Base-by-base conservation (phyloP, 352 stramenopile genomes). In the Pseudoperonospora humuli region DNA sequence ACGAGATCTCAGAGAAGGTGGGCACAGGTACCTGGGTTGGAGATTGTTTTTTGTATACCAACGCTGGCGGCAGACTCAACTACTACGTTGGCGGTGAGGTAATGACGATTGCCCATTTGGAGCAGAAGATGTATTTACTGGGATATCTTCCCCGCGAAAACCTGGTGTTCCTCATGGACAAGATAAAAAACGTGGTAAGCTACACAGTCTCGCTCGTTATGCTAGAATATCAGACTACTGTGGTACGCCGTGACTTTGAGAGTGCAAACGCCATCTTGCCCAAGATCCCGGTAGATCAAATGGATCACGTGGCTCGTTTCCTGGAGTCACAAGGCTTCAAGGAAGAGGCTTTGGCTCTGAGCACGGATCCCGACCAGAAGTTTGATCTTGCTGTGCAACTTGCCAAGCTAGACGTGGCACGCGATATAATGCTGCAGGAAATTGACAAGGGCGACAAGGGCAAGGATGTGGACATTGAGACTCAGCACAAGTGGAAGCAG, bases 11-110 rank as follows among this genome's bases (percentile, higher is more conserved):
- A 6, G 96, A 99, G 50, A 96, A 78, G 38, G 92, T 98, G 29
- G 82, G 84, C 20, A 97, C 89, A 15, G 97, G 95, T 42, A 87
- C 96, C 39, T 99, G 96, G 97, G 95, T 99, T n/a, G 97, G 96
- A 19, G 96, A 98, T 61, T 99, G 96, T 74, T 99, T 99, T 70
- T 74, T 99, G 46, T 99, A 98, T 85, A 97, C 93, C 10, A 98
- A 97, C 59, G 83, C 79, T 27, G 68, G 67, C 23, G 84, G 86
- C 4, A 74, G 94, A 20, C 73, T 99, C 20, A 98, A 98, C 62
- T 99, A 99, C 73, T 98, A 97, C 59, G 96, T 99, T n/a, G 96
- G 96, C 31, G 96, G 96, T n/a, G 90, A 99, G 55, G 95, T 99
- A 34, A 98, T 99, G 78, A 98, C 94, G 25, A 70, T 99, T 1